Evolutionary conservation across 2,329 filamentous ascomycete genomes (phyloP).

Genomic region (Atkinsonella hypoxylon): DNA sequence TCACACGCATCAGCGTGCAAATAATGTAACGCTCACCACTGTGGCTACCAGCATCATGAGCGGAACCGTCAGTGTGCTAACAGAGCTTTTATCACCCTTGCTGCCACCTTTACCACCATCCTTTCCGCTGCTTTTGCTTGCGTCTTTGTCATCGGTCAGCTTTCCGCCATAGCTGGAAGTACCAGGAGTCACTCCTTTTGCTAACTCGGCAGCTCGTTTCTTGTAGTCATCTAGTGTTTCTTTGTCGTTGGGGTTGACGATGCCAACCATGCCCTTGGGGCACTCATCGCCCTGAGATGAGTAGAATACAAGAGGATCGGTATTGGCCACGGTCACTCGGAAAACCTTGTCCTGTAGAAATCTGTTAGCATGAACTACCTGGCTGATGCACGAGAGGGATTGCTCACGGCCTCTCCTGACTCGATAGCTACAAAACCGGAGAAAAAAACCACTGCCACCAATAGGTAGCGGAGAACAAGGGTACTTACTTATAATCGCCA

Average conservation of each 20-base stretch:
- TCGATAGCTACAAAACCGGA: conserved; percentile 22
- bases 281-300: conserved; percentile 27
- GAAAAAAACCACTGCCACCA: conserved; percentile 24
- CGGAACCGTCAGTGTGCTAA: not conserved
- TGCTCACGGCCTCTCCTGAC: conserved; percentile 17
- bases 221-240: conserved; percentile 21
- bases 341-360: conserved; percentile 22
- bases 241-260: conserved; percentile 21
- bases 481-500: conserved; percentile 21
- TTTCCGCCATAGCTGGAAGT: conserved; percentile 18
- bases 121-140: not conserved
- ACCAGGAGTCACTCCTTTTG: conserved; percentile 16
- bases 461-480: conserved; percentile 22
- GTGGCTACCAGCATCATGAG: not conserved
- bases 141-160: conserved; percentile 10
- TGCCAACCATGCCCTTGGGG: conserved; percentile 26
- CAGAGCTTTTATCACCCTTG: not conserved
- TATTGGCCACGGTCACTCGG: conserved; percentile 20
- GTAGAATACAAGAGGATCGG: conserved; percentile 25
- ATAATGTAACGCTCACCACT: not conserved
- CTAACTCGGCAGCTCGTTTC: conserved; percentile 16
- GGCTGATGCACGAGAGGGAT: no score
- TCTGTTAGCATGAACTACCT: not conserved
- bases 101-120: not conserved
- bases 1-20: not conserved